Conservation (phyloP, 306 rosid species). For the Astragalus membranaceus region DNA sequence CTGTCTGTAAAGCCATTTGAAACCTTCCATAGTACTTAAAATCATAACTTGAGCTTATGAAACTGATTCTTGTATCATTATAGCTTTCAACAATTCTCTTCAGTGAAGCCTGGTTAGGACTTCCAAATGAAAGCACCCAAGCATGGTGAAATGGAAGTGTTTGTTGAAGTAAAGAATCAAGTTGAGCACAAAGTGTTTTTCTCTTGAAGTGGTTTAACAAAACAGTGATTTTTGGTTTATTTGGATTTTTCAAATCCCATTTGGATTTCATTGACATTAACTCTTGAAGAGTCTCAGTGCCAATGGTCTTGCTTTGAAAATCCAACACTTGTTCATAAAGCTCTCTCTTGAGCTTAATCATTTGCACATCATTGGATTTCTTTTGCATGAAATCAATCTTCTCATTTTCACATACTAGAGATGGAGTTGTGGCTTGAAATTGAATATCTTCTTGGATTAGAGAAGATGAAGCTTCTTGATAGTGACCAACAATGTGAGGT, state of each 20-base stretch:
- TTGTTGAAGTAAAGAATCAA: constrained; percentile 72
- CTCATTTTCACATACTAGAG: constrained; percentile 61
- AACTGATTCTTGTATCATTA: constrained; percentile 72
- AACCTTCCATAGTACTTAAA: constrained; percentile 98
- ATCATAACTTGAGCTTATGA: constrained; percentile 82
- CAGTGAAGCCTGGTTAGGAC: constrained; percentile 77
- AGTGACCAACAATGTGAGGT: constrained; percentile 57
- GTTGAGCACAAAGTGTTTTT: constrained; percentile 84
- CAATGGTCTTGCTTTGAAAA: constrained; percentile 49
- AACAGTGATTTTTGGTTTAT: constrained; percentile 64
- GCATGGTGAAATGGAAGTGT: constrained; percentile 83
- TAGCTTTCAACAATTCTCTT: constrained; percentile 83
- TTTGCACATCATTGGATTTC: constrained; percentile 72
- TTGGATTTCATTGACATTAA: constrained; percentile 78
- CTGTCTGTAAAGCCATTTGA: constrained; percentile 88
- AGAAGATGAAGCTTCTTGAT: constrained; percentile 54
- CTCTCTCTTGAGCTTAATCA: constrained; percentile 72
- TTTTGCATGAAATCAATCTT: constrained; percentile 85
- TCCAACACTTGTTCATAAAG: constrained; percentile 62
- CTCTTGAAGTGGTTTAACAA: constrained; percentile 90
- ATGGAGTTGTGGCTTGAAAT: constrained; percentile 30
- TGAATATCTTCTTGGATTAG: constrained; percentile 31
- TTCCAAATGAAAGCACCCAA: constrained; percentile 96
- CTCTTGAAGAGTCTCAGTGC: constrained; percentile 65
- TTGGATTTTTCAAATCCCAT: constrained; percentile 56